Evolutionary conservation across 345 rosid genomes (phyloP).

Genomic region (Citropsis articulata): DNA sequence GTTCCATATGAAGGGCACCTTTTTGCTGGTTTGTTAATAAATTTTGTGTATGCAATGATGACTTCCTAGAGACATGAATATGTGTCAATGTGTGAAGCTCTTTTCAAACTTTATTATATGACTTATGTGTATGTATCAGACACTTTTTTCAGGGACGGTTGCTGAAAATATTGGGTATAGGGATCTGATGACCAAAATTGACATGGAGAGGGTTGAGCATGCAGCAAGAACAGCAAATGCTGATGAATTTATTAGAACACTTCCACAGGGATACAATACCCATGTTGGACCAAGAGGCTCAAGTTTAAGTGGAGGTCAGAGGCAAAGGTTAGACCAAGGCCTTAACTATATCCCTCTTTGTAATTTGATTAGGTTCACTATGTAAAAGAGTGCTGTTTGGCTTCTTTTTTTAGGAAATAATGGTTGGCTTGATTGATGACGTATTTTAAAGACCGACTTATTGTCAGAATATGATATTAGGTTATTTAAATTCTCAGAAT

Average conservation of each 20-base stretch:
- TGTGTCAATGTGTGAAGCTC: background rate
- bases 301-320: conserved; percentile 92
- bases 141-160: conserved; percentile 89
- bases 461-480: background rate
- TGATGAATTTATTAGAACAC: conserved; percentile 74
- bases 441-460: background rate
- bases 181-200: conserved; percentile 57
- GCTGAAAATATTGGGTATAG: conserved; percentile 92
- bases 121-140: conserved; percentile 37
- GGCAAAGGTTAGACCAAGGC: conserved; percentile 60
- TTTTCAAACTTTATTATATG: conserved; percentile 14
- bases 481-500: background rate
- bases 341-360: background rate
- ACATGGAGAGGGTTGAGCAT: conserved; percentile 73
- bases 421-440: background rate
- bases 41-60: background rate
- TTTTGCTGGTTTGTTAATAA: background rate
- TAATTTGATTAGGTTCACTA: background rate
- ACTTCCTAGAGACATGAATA: background rate
- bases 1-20: background rate
- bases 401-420: conserved; percentile 3
- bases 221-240: conserved; percentile 82
- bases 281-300: conserved; percentile 89
- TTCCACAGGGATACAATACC: conserved; percentile 75
- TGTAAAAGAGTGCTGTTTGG: background rate